Base-by-base conservation (phyloP, 2,329 filamentous ascomycete species). In the Hypomyces rosellus region DNA sequence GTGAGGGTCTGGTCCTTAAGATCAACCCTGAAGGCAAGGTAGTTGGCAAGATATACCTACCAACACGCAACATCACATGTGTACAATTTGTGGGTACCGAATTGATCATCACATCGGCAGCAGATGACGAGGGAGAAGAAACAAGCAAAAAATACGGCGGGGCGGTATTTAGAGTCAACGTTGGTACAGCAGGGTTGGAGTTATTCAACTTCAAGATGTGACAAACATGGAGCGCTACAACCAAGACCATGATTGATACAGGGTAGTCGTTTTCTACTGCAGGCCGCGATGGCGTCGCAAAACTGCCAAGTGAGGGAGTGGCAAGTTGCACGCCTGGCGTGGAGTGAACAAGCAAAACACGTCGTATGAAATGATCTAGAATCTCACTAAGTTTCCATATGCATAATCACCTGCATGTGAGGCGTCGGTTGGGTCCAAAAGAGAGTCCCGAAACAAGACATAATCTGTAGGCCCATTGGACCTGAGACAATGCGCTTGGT, bases 11-110 rank as follows among this genome's bases (percentile, higher is more conserved):
- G 53, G 88, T 96, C 20, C 71, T 95, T 57, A 82, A 86, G 65
- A 85, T 96, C 61, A 81, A 78, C 44, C 80, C 83, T 4, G 67
- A 77, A 46, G 89, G 89, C 3, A 72, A 83, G 60, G 69, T 95
- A 30, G 74, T 91, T 5, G 89, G 88, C 6, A 80, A 89, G 70
- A 76, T 96, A 55, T 76, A 73, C 49, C 72, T 95, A 56, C 89
- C 90, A 4, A 95, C 90, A 12, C 77, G 77, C 54, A 87, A 89
- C 67, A 80, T 89, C 56, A 93, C 89, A 7, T 96, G 90, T 69
- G 82, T 86, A 16, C 82, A 85, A 55, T 92, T 96, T 64, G 82
- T 84, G 34, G 90, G 88, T 8, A 82, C 76, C 1, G 76, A 82
- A 61, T 73, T 96, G 51, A 86, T 86, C 68, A 86, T 96, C 62